Evolutionary conservation across 2,329 filamentous ascomycete species (phyloP), one percentile per base, ranked within the genome.

Genomic region (Thielaviopsis ethacetica): DNA sequence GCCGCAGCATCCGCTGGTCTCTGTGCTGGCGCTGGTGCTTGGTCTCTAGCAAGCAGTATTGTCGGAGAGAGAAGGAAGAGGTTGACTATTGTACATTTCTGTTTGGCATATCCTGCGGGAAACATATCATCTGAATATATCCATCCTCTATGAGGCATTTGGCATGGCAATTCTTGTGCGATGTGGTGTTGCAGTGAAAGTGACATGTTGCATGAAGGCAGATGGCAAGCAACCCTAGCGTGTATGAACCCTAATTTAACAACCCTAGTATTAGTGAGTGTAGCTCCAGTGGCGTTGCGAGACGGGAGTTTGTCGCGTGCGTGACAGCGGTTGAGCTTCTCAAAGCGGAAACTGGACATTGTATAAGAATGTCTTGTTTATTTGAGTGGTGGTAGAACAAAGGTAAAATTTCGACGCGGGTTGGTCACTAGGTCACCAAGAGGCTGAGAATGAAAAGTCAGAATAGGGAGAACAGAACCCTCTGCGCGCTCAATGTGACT

Each of bases 121-220:
- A 50, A 49, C 50, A 53, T 51, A 58, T 24, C 56, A 41, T 38
- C 22, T 58, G 30, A 58, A 58, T 58, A 58, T 53, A 58, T 58
- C 21, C 38, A 19, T 22, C 26, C 15, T 56, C 22, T 56, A 27
- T 38, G 54, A 44, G 38, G 38, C 17, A n/a, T 44, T 44, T 44
- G 38, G 38, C 38, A 44, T 44, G 17, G 17, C 38, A 15, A n/a
- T n/a, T 44, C 5, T 17, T 44, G 30, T 44, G 12, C 17, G 5
- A 5, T 44, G 38, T 27, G 22, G 24, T 30, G 24, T n/a, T 53
- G 24, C 7, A n/a, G n/a, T 53, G 24, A 13, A 26, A 27, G 24
- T 12, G 51, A 9, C 10, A 53, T 53, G 51, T 9, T 53, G 24
- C 22, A n/a, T 27, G 9, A 12, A 21, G 19, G 12, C 10, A 38